Conservation (phyloP, 306 rosid species). For the Castanospermum australe region DNA sequence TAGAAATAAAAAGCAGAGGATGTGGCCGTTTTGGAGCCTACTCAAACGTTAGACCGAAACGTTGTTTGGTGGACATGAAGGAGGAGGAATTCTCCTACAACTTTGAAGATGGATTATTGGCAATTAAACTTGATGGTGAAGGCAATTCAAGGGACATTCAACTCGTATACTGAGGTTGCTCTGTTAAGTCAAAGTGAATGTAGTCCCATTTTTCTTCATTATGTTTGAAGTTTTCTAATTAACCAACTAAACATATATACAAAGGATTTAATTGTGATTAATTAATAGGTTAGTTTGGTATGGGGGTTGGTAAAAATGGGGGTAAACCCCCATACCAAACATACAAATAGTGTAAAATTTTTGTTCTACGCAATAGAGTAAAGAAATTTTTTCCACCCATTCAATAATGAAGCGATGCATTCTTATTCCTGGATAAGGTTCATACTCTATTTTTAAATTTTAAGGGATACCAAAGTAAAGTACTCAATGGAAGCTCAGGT, state of each 20-base stretch:
- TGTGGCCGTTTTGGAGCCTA: constrained; percentile 67
- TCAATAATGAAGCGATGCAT: too few species aligned
- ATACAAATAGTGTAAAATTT: too few species aligned
- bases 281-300: too few species aligned
- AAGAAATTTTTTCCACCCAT: too few species aligned
- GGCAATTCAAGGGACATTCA: constrained; percentile 47
- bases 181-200: not conserved
- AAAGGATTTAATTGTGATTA: not conserved
- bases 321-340: too few species aligned
- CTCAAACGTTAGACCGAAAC: constrained; percentile 53
- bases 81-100: constrained; percentile 54
- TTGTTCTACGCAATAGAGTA: too few species aligned
- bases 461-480: too few species aligned
- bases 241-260: not conserved
- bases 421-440: too few species aligned
- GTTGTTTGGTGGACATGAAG: constrained; percentile 50
- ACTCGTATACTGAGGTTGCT: constrained; percentile 34
- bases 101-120: constrained; percentile 47
- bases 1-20: constrained; percentile 50
- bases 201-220: not conserved
- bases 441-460: too few species aligned
- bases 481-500: too few species aligned
- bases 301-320: too few species aligned
- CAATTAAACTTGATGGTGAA: constrained; percentile 45
- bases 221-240: not conserved